phyloP scores from a whole-genome alignment of 192 early-diverging fungal genomes.

The Backusella tarrabulga region DNA sequence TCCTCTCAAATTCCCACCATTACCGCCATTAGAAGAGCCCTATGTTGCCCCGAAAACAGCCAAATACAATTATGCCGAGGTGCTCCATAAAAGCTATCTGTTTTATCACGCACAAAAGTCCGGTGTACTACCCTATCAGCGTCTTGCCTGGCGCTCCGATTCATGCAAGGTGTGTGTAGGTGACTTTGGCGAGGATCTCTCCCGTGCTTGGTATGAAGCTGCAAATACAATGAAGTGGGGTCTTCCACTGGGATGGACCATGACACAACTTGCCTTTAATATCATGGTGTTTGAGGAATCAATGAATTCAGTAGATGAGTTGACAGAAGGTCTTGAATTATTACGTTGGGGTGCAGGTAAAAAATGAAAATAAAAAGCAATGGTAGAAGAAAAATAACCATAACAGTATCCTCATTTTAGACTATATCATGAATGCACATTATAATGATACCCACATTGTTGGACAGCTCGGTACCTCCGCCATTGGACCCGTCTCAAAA shows the following conservation, averaged over 20 bases:
- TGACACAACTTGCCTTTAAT: conserved; percentile 48
- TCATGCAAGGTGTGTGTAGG: conserved; percentile 52
- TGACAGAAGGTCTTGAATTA: conserved; percentile 37
- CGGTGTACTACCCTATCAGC: conserved; percentile 46
- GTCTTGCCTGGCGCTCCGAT: conserved; percentile 53
- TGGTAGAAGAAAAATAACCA: neutral
- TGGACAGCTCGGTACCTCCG: conserved; percentile 40
- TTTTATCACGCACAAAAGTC: conserved; percentile 54
- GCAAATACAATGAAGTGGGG: conserved; percentile 64
- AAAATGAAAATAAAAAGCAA: neutral
- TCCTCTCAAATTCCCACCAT: conserved; percentile 30
- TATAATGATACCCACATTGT: conserved; percentile 47
- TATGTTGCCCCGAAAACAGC: conserved; percentile 42
- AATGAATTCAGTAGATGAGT: conserved; percentile 40
- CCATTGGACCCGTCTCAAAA: conserved; percentile 32
- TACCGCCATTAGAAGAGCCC: conserved; percentile 29
- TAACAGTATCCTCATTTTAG: conserved; percentile 10
- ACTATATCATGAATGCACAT: conserved; percentile 59
- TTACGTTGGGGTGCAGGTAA: conserved; percentile 39
- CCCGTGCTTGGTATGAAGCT: conserved; percentile 56
- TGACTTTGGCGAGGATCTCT: conserved; percentile 49
- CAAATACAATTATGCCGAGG: conserved; percentile 53
- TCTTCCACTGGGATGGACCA: conserved; percentile 46
- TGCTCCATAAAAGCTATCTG: conserved; percentile 50
- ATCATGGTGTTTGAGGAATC: conserved; percentile 43